Evolutionary conservation across 208 protist species (phyloP), one percentile per base, ranked within the genome.

Genomic region (Porcisia deanei): DNA sequence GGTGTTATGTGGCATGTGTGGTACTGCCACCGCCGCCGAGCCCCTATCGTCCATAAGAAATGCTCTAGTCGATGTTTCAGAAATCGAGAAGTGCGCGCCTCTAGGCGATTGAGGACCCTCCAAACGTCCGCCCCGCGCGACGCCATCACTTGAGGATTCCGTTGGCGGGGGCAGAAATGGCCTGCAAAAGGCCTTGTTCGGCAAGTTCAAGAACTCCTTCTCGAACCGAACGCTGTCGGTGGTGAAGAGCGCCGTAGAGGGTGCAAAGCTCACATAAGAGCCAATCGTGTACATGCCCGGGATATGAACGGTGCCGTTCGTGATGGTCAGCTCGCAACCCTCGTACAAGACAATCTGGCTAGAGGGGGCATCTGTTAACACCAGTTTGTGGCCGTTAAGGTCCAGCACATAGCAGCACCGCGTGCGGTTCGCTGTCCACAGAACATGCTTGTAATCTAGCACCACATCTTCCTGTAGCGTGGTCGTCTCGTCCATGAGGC

Each of bases 181-280:
- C 22, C 59, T 47, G 55, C 73, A 77, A 73, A 88, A 88, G n/a
- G 75, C 65, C 9, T 8, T 64, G 72, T 84, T 83, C 3, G 76
- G 30, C 41, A 87, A 69, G 73, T 83, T 85, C 58, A 85, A 76
- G 65, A 85, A 91, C 34, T 77, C 22, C 79, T 97, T 94, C 74
- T 94, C 87, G 49, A 97, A 76, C 7, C 58, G 72, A 87, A 94
- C 53, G 75, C 83, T 75, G 49, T 77, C 73, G 41, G 84, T 85
- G 12, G 85, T 93, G 74, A 88, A 83, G 12, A 97, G 84, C 16
- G 83, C 65, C 12, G 93, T 81, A 47, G 84, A 84, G 10, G 85
- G 59, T 39, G 85, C 91, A 70, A 91, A 96, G 79, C 91, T 92
- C 30, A 94, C 88, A 84, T 93, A 97, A 25, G 91, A 96, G 77